Conservation (phyloP, 208 protist species). For the Leptomonas seymouri region DNA sequence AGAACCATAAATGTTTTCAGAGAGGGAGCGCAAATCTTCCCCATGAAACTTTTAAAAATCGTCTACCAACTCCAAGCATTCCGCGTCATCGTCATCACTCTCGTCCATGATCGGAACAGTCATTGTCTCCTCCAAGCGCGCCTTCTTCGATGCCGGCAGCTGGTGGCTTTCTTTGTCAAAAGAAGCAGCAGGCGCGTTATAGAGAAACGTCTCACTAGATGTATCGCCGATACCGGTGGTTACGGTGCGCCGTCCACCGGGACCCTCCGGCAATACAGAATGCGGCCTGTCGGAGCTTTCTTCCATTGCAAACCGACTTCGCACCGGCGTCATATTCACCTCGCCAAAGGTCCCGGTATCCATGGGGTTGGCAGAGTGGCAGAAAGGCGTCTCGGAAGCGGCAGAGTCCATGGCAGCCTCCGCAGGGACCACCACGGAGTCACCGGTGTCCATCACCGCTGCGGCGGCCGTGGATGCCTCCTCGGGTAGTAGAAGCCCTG, state of each 20-base stretch:
- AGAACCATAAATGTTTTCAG: no score
- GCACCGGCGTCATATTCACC: no score
- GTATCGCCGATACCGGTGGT: neutral
- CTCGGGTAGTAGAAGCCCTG: constrained; percentile 71
- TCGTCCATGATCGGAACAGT: neutral
- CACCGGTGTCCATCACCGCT: neutral
- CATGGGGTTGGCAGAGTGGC: neutral
- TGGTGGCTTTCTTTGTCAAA: neutral
- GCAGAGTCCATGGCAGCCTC: neutral
- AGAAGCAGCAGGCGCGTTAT: neutral
- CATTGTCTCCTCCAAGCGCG: neutral
- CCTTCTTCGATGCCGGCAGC: neutral
- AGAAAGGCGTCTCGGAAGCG: neutral
- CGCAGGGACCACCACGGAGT: neutral
- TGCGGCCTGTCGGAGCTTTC: neutral
- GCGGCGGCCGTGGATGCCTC: constrained; percentile 19
- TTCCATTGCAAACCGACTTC: neutral
- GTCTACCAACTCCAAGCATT: constrained; percentile 74
- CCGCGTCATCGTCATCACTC: constrained; percentile 53
- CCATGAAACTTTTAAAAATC: constrained; percentile 35
- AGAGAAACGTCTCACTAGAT: no score
- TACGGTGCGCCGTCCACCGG: neutral
- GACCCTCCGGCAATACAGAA: neutral
- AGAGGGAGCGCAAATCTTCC: neutral
- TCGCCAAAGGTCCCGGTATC: neutral